phyloP scores from a whole-genome alignment of 2,329 filamentous ascomycete genomes.

The Fusarium sp. region DNA sequence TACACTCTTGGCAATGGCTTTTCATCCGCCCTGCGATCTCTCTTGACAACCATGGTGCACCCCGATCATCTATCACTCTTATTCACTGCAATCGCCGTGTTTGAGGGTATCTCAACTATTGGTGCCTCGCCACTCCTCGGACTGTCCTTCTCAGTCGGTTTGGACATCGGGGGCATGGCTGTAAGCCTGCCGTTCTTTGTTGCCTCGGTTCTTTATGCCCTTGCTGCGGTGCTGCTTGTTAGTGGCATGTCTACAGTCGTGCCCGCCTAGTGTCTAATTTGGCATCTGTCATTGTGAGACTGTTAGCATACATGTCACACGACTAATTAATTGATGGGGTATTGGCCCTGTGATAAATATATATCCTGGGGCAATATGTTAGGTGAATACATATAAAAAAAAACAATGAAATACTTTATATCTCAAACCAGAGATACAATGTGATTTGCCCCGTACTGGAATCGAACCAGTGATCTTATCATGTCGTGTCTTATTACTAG shows the following conservation, averaged over 20 bases:
- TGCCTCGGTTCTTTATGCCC: not conserved
- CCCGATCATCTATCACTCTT: not conserved
- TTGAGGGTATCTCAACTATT: not conserved
- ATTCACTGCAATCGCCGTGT: not conserved
- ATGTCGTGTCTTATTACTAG: not conserved
- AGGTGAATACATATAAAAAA: not conserved
- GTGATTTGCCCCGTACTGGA: not conserved
- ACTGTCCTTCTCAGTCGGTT: not conserved
- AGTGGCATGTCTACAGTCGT: not conserved
- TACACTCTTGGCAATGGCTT: not conserved
- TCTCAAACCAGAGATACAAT: too few species aligned
- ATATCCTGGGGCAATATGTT: rapidly evolving
- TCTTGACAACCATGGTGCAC: not conserved
- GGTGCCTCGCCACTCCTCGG: not conserved
- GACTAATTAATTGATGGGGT: too few species aligned
- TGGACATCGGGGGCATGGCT: not conserved
- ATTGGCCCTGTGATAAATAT: rapidly evolving
- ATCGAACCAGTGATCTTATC: not conserved
- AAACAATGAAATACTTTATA: not conserved
- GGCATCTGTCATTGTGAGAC: rapidly evolving
- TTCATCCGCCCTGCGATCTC: not conserved
- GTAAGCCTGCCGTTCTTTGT: not conserved
- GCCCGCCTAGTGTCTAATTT: not conserved
- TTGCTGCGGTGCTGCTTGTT: not conserved
- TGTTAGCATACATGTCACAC: not conserved